Percentiles rank a stretch among this genome's conserved stretches.
Conservation (phyloP, 164 flowering plant genomes). For the Nelumbo lutea region DNA sequence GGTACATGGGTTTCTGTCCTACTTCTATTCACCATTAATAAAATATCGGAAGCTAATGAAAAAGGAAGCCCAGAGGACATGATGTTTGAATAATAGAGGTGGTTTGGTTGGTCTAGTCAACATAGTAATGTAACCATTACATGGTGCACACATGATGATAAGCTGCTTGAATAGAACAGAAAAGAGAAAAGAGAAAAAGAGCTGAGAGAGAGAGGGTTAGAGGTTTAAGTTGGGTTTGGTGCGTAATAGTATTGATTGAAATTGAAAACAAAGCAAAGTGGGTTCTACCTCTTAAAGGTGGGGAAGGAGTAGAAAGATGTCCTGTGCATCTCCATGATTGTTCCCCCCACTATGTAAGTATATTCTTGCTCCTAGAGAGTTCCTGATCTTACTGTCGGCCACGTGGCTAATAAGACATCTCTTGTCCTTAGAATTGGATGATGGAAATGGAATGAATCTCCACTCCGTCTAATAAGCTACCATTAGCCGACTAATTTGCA, state of each 20-base stretch:
- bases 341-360: slow-evolving; percentile 49
- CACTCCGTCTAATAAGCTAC: too few relatives aligned
- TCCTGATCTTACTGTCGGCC: slow-evolving; percentile 35
- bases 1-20: too few relatives aligned
- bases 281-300: not conserved
- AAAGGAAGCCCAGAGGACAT: too few relatives aligned
- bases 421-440: too few relatives aligned
- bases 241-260: slow-evolving; percentile 26
- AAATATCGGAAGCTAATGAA: too few relatives aligned
- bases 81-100: not conserved
- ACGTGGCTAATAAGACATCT: slow-evolving; percentile 24
- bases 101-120: slow-evolving; percentile 32
- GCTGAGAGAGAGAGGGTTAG: not conserved
- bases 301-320: slow-evolving; percentile 17
- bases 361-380: slow-evolving; percentile 22
- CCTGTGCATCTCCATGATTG: slow-evolving; percentile 33
- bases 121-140: slow-evolving; percentile 31
- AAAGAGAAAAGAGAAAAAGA: too few relatives aligned
- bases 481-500: too few relatives aligned
- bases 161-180: slow-evolving; percentile 15
- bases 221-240: slow-evolving; percentile 1
- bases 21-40: too few relatives aligned
- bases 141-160: slow-evolving; percentile 23
- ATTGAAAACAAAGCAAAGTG: slow-evolving; percentile 27
- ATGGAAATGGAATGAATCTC: too few relatives aligned